Base-by-base conservation (phyloP, 345 rosid genomes). In the Gynandropsis gynandra region DNA sequence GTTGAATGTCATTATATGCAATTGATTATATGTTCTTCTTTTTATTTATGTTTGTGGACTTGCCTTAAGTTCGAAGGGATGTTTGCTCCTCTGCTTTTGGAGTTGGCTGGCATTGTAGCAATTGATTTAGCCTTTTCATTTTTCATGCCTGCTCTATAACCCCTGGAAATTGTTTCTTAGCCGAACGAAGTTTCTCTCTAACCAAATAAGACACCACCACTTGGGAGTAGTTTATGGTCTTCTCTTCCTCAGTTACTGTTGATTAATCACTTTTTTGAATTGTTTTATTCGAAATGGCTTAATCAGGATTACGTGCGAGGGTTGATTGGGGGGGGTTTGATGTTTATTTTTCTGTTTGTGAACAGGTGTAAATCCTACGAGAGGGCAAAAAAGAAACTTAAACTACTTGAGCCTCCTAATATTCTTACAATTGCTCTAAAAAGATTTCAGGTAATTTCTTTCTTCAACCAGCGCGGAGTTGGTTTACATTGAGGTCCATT, bases 381-480 rank as follows among this genome's bases (percentile, higher is more conserved):
- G 70, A 83, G 75, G 52, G 99, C 96, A 61, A 88, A 74, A 71
- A 93, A 93, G 84, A 86, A 82, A 72, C 69, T 93, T 72, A 80
- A 79, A 45, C 62, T 93, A 52, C 49, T 58, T 18, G 97, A 88
- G 68, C 96, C 97, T 54, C 97, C 99, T 9, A 93, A 93, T 72
- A 69, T 93, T 50, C 95, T 93, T 49, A 93, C 99, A 3, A 83
- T 93, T 71, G 89, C 85, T n/a, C 80, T 93, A 24, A 93, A 93
- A 76, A 77, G 99, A 47, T 93, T 83, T 72, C 97, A 83, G 97
- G 99, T 85, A 67, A 54, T 47, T 21, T 12, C 3, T 16, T 41
- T 57, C 13, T 52, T 29, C 13, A 52, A 3, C 47, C 16, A 53
- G 24, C 16, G 32, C 55, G 42, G 0, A 5, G 21, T 39, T 52